phyloP scores from a whole-genome alignment of 768 basidiomycete genomes.

The Tylopilus rubrobrunneus region DNA sequence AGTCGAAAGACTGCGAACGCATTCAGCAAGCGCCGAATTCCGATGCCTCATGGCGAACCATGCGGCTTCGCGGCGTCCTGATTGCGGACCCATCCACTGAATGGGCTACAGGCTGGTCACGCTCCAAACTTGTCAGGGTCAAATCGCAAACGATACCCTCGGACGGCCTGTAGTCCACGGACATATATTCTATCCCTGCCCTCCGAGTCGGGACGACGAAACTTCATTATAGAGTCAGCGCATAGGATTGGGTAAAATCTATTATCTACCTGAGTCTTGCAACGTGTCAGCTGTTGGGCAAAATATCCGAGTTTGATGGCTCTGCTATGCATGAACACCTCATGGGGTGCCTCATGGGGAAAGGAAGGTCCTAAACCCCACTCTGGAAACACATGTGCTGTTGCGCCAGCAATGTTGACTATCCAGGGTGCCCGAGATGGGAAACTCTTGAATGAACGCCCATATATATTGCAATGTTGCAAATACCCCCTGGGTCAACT shows the following conservation, averaged over 20 bases:
- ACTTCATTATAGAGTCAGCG: not conserved
- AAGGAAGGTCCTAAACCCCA: not conserved
- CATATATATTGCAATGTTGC: not conserved
- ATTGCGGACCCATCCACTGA: constrained; percentile 10
- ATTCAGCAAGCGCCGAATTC: not conserved
- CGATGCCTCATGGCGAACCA: constrained; percentile 23
- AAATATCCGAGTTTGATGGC: not conserved
- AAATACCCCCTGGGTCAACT: not conserved
- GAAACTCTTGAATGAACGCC: not conserved
- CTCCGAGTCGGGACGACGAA: constrained; percentile 3
- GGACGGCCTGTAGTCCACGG: constrained; percentile 4
- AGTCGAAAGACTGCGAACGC: constrained; percentile 1
- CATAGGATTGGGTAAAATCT: no score
- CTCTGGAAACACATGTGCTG: not conserved
- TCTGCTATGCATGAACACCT: constrained; percentile 4
- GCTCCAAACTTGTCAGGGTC: constrained; percentile 4
- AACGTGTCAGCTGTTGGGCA: no score
- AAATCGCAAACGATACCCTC: constrained; percentile 3
- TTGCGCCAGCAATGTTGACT: not conserved
- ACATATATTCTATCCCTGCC: not conserved
- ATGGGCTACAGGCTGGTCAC: not conserved
- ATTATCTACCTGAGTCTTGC: no score
- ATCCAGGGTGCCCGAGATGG: not conserved
- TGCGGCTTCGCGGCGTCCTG: constrained; percentile 12
- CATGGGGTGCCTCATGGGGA: constrained; percentile 9